Conservation (phyloP, 2,329 filamentous ascomycete species). For the Penicillium italicum region DNA sequence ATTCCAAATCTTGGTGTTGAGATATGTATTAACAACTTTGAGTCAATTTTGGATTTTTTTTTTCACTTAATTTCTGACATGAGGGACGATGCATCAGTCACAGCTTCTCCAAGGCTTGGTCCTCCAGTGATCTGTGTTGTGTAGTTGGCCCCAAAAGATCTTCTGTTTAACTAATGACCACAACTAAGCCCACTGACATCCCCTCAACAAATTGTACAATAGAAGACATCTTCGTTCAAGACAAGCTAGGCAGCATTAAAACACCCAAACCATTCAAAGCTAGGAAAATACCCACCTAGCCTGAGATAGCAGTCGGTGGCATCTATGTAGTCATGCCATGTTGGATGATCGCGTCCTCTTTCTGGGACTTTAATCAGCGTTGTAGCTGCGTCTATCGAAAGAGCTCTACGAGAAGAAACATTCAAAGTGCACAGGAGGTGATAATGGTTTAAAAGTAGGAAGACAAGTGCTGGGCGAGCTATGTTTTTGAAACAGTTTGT, state of each 20-base stretch:
- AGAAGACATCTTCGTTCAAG: no score
- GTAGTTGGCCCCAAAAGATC: neutral
- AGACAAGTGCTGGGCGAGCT: no score
- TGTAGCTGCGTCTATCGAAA: neutral
- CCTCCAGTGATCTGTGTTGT: neutral
- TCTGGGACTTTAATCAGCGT: neutral
- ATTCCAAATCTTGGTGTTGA: constrained; percentile 22
- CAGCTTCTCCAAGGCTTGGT: neutral
- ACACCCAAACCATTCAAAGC: neutral
- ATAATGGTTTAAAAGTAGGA: neutral
- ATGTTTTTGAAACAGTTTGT: no score
- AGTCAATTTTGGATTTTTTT: constrained; percentile 11
- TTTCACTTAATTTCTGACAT: neutral
- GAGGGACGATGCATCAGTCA: neutral
- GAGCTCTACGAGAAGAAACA: neutral
- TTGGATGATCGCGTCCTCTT: neutral
- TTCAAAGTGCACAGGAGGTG: neutral
- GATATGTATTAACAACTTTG: constrained; percentile 28
- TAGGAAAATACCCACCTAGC: neutral
- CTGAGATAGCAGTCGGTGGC: neutral
- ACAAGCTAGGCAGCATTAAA: neutral
- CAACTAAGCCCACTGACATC: neutral
- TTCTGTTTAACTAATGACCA: neutral
- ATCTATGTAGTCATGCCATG: neutral
- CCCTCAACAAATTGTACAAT: neutral